Base-by-base conservation (phyloP, 2,329 filamentous ascomycete genomes). In the Dryadomyces quercus-mongolicae region DNA sequence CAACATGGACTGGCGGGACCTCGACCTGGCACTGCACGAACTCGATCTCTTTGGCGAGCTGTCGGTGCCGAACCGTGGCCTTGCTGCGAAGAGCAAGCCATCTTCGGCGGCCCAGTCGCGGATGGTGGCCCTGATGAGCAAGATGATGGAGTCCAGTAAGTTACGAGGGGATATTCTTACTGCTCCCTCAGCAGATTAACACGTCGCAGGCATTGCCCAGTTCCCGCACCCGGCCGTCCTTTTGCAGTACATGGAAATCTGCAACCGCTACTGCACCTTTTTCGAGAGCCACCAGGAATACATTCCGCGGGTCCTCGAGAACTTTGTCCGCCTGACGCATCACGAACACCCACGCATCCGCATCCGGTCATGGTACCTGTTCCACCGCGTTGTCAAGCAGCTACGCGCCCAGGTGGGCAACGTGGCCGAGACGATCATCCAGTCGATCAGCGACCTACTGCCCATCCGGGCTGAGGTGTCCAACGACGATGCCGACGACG, bases 191-290 rank as follows among this genome's bases (percentile, higher is more conserved):
- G n/a, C 25, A 31, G 4, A 31, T 31, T 31, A 8, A 31, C 25
- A 31, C 8, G 18, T 25, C 5, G 12, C 60, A 91, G 89, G 88
- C 61, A 86, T 96, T 60, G 85, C 88, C 56, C 85, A 78, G 46
- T 94, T 92, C 68, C 82, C 85, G 16, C 93, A 97, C 66, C 92
- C 93, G 1, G 89, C 91, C 16, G 91, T 96, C 52, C 82, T 96
- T 59, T 76, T 98, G 21, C 90, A 96, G 70, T 98, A 95, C 65
- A 96, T 98, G 91, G 93, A 98, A 68, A 95, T 95, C 40, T 95
- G 91, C 67, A 91, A 95, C 54, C 85, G 93, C 51, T 98, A 98
- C 70, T 88, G 85, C 66, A 81, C 84, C 31, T 95, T 96, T 68
- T 97, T 98, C 66, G 91, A 97, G 65, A 82, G 82, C 54, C 87